phyloP scores from a whole-genome alignment of 2,329 filamentous ascomycete genomes.

The Hypoxylon sp. region DNA sequence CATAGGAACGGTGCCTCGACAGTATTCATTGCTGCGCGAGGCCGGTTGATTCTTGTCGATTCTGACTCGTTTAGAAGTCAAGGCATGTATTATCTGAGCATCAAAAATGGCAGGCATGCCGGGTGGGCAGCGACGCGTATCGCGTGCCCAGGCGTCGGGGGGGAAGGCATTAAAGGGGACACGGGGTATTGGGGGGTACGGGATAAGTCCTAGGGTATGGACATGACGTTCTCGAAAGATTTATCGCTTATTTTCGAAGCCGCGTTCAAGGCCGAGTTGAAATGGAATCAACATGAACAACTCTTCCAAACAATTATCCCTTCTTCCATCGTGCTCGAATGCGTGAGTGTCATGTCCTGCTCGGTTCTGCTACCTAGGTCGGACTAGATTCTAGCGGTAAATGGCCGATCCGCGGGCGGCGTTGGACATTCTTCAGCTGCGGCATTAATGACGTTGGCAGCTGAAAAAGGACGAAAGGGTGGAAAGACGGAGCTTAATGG shows the following conservation, averaged over 20 bases:
- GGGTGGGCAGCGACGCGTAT: constrained; percentile 23
- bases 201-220: constrained; percentile 17
- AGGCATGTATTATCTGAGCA: constrained; percentile 5
- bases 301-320: too few species aligned
- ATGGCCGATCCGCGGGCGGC: constrained; percentile 13
- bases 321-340: constrained; percentile 12
- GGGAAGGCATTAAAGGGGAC: constrained; percentile 17
- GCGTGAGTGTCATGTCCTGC: constrained; percentile 2
- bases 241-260: constrained; percentile 26
- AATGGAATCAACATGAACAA: constrained; percentile 13
- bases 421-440: constrained; percentile 2
- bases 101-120: constrained; percentile 3
- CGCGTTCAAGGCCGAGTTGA: constrained; percentile 14
- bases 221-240: constrained; percentile 20
- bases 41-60: constrained; percentile 7
- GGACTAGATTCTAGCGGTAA: constrained; percentile 20
- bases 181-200: too few species aligned
- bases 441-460: neutral
- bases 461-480: neutral
- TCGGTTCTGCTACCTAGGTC: constrained; percentile 18
- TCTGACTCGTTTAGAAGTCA: neutral
- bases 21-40: neutral
- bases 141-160: constrained; percentile 38
- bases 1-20: constrained; percentile 5
- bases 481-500: constrained; percentile 21